phyloP scores from a whole-genome alignment of 441 rosid species.

The Erysimum cheiri region DNA sequence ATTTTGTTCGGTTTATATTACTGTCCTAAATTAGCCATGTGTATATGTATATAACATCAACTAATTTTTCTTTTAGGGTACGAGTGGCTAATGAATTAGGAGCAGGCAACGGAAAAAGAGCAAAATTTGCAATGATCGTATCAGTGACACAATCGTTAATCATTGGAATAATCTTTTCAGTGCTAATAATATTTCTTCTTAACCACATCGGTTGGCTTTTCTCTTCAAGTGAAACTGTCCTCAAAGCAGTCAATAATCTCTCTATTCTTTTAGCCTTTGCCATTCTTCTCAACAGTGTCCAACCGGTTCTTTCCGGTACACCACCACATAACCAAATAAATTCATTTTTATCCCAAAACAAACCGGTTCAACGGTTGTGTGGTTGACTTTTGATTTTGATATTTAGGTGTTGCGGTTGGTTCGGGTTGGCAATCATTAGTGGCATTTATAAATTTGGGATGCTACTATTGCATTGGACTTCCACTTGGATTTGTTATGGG shows the following conservation, averaged over 20 bases:
- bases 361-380: background rate
- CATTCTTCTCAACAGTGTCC: conserved; percentile 75
- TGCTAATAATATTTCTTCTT: conserved; percentile 49
- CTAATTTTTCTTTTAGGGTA: conserved; percentile 39
- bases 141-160: conserved; percentile 59
- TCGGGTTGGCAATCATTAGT: conserved; percentile 81
- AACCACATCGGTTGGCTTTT: conserved; percentile 61
- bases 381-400: background rate
- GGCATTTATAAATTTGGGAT: conserved; percentile 75
- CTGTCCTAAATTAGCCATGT: background rate
- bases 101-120: conserved; percentile 67
- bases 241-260: conserved; percentile 55
- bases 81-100: conserved; percentile 82
- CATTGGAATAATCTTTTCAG: conserved; percentile 58
- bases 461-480: conserved; percentile 71
- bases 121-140: conserved; percentile 65
- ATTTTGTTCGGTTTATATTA: too few species aligned
- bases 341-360: background rate
- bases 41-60: background rate
- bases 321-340: background rate
- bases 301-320: conserved; percentile 77
- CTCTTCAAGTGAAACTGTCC: conserved; percentile 56
- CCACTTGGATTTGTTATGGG: conserved; percentile 75
- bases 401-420: conserved; percentile 79
- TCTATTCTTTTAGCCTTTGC: conserved; percentile 59